These are phyloP conservation scores for Microbotryum saponariae DNA, from an alignment of 1,284 basidiomycete genomes.

Conservation along the genomic window DNA sequence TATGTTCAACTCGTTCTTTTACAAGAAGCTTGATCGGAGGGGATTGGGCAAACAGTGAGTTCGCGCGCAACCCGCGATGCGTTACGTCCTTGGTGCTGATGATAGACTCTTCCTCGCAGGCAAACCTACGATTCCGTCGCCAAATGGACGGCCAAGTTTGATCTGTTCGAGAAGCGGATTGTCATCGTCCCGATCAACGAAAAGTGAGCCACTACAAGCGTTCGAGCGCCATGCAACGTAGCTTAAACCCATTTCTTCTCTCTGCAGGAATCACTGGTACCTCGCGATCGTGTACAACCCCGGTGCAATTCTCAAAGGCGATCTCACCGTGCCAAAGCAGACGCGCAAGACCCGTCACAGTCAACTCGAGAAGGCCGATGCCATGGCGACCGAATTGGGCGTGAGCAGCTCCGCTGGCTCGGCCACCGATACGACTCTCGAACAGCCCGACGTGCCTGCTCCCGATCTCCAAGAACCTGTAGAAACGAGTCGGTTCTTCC, in stretches of 20 bases:
- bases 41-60: slow-evolving; percentile 45
- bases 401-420: not conserved
- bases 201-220: slow-evolving; percentile 51
- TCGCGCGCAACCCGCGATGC: not conserved
- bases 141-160: slow-evolving; percentile 80
- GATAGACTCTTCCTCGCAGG: not conserved
- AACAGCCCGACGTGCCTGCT: no score
- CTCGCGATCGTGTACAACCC: slow-evolving; percentile 88
- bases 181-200: slow-evolving; percentile 96
- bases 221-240: not conserved
- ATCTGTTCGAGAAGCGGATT: slow-evolving; percentile 85
- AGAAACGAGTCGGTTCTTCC: no score
- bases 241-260: not conserved
- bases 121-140: slow-evolving; percentile 69
- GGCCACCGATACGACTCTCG: no score
- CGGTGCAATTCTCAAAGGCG: slow-evolving; percentile 42
- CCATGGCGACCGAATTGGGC: not conserved
- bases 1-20: slow-evolving; percentile 96
- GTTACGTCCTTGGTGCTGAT: slow-evolving; percentile 1
- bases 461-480: no score
- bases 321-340: not conserved
- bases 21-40: slow-evolving; percentile 76
- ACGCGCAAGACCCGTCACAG: slow-evolving; percentile 1
- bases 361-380: slow-evolving; percentile 2
- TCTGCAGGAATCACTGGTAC: slow-evolving; percentile 84